phyloP scores from a whole-genome alignment of 441 rosid genomes.

The Eutrema salsugineum region DNA sequence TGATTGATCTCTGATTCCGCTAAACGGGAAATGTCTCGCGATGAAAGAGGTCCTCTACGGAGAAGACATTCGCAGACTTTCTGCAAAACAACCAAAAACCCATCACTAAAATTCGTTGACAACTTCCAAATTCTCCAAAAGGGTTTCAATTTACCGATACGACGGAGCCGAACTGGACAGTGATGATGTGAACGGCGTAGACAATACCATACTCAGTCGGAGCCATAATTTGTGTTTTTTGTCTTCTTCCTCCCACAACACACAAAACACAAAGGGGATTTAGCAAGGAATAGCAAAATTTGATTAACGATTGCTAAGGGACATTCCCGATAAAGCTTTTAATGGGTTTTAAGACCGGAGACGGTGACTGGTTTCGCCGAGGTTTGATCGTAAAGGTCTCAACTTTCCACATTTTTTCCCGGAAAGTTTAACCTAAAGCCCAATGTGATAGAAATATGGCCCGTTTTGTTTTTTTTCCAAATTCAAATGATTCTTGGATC shows the following conservation, averaged over 20 bases:
- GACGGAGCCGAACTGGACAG: slow-evolving; percentile 72
- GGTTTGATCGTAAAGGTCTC: slow-evolving; percentile 5
- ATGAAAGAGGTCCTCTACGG: slow-evolving; percentile 57
- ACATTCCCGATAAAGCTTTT: too few relatives aligned
- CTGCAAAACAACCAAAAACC: slow-evolving; percentile 36
- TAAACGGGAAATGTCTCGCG: slow-evolving; percentile 42
- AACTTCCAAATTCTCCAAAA: not conserved
- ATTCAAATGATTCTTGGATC: not conserved
- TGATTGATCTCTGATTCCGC: slow-evolving; percentile 37
- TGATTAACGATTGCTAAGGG: not conserved
- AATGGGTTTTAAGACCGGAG: not conserved
- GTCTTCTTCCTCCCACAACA: not conserved
- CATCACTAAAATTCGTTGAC: not conserved
- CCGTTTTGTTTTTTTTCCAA: not conserved
- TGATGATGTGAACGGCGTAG: slow-evolving; percentile 69
- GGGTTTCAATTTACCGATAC: slow-evolving; percentile 49
- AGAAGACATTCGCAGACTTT: slow-evolving; percentile 87
- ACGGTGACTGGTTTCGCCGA: not conserved
- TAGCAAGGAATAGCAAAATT: not conserved
- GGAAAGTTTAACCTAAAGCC: not conserved
- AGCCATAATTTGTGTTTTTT: slow-evolving; percentile 23
- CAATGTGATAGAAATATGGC: not conserved
- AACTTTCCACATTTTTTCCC: not conserved
- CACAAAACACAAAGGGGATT: not conserved
- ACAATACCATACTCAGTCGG: slow-evolving; percentile 54